Evolutionary conservation across 805 yeast species (phyloP).

Genomic region (Debaryomyces maramus): DNA sequence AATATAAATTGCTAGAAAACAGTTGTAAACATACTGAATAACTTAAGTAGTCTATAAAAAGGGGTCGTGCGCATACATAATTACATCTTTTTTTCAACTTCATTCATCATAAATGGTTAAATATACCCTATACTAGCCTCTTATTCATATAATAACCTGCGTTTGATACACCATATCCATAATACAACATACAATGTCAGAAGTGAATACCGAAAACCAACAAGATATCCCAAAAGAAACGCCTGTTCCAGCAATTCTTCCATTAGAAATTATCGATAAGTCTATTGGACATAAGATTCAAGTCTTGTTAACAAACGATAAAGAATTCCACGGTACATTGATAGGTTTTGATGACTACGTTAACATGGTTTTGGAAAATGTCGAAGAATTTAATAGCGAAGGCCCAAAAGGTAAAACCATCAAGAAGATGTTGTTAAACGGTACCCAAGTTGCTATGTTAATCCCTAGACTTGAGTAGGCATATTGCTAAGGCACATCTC

Average conservation of each 20-base stretch:
- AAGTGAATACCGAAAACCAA: conserved; percentile 8
- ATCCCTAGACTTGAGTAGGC: conserved; percentile 16
- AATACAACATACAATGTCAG: conserved; percentile 4
- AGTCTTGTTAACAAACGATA: conserved; percentile 61
- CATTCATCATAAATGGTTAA: neutral
- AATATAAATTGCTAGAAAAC: too few relatives aligned
- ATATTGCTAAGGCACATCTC: too few relatives aligned
- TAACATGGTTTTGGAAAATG: conserved; percentile 84
- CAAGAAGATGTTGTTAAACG: conserved; percentile 67
- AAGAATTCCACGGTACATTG: conserved; percentile 85
- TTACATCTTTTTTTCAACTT: neutral
- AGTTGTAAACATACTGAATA: too few relatives aligned
- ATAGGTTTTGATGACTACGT: conserved; percentile 96
- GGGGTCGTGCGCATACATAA: neutral
- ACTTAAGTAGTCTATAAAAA: too few relatives aligned
- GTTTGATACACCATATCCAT: neutral
- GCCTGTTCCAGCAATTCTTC: conserved; percentile 42
- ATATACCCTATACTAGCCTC: neutral
- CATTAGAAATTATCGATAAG: conserved; percentile 85
- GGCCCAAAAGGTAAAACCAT: conserved; percentile 45
- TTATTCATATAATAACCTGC: neutral
- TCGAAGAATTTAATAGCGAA: conserved; percentile 54
- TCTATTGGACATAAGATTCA: conserved; percentile 78
- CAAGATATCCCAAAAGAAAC: conserved; percentile 2
- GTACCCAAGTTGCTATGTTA: conserved; percentile 71